Conservation (phyloP, 2,329 filamentous ascomycete species). For the Cladosporium austrohemisphaericum region DNA sequence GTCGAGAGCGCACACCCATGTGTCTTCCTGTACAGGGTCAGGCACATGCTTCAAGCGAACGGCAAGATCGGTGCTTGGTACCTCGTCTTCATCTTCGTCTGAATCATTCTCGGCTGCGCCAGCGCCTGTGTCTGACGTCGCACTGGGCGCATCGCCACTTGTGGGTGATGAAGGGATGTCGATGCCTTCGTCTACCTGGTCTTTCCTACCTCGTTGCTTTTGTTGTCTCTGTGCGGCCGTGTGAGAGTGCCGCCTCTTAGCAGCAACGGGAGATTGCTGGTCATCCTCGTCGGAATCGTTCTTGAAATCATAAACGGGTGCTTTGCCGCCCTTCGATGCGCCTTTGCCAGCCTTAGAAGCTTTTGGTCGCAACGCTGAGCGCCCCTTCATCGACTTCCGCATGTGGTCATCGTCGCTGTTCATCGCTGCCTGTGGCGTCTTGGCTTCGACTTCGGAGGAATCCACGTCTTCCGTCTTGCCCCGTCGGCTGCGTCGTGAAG, state of each 20-base stretch:
- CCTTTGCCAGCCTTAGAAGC: constrained; percentile 30
- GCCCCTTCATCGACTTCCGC: constrained; percentile 26
- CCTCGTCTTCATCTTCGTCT: neutral
- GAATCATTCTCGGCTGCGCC: constrained; percentile 14
- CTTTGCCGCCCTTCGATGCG: constrained; percentile 25
- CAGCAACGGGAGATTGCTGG: constrained; percentile 11
- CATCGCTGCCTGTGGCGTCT: constrained; percentile 21
- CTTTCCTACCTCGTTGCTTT: neutral
- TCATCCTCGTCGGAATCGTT: constrained; percentile 22
- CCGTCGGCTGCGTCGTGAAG: constrained; percentile 10
- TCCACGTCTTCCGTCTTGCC: constrained; percentile 13
- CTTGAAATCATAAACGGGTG: constrained; percentile 26
- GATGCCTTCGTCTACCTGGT: constrained; percentile 33
- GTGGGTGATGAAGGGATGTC: constrained; percentile 31
- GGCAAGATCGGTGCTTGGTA: constrained; percentile 8
- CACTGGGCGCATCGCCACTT: neutral
- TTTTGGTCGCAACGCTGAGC: constrained; percentile 33
- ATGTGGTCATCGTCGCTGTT: constrained; percentile 22
- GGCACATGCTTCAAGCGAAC: constrained; percentile 17
- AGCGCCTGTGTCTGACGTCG: constrained; percentile 11
- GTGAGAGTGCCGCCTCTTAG: constrained; percentile 1
- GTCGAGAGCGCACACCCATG: constrained; percentile 63
- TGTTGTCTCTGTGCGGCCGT: neutral
- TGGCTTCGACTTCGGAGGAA: constrained; percentile 11
- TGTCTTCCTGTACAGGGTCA: constrained; percentile 42